Evolutionary conservation across 1,284 basidiomycete species (phyloP), one percentile per base, ranked within the genome.

Genomic region (Boletellus deceptivus): DNA sequence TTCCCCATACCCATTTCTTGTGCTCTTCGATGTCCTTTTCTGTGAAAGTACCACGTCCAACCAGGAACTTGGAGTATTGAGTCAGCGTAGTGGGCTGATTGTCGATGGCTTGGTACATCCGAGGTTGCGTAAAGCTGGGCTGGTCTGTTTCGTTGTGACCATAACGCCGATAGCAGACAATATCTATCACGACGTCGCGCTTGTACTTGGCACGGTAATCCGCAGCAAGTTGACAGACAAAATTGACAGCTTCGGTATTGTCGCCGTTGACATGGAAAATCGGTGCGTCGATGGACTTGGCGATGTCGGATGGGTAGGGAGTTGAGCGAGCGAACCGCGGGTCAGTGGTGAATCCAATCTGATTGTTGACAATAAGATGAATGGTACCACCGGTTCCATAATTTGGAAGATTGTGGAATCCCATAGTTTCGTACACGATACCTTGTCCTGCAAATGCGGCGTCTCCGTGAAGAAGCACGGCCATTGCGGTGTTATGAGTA

Each of bases 201-300:
- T 98, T 98, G 82, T 89, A 99, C 71, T 94, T 96, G 61, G 95
- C 93, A 52, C 97, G 88, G 78, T 94, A 99, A 72, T 99, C 97
- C 39, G 97, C 96, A 27, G 97, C 96, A 50, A 99, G 87, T 69
- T 96, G 93, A 72, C 93, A 97, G 46, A 99, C 96, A 67, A 95
- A 99, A 67, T 91, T 97, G 70, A 99, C 93, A 24, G 97, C 97
- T 73, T 99, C 97, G 59, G 89, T 91, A 62, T 98, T 96, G 78
- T 99, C 97, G 49, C 95, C 97, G 69, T 99, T 99, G 67, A 99
- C 97, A 74, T 99, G 97, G 88, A 99, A 98, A 74, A 99, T 98
- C 54, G 97, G 97, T 0, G 97, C 85, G 66, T 99, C 97, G 65
- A 98, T 98, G 43, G 93, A 86, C 74, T 99, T 99, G 62, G 97